phyloP scores from a whole-genome alignment of 805 yeast genomes.

The Ogataea chonburiensis region DNA sequence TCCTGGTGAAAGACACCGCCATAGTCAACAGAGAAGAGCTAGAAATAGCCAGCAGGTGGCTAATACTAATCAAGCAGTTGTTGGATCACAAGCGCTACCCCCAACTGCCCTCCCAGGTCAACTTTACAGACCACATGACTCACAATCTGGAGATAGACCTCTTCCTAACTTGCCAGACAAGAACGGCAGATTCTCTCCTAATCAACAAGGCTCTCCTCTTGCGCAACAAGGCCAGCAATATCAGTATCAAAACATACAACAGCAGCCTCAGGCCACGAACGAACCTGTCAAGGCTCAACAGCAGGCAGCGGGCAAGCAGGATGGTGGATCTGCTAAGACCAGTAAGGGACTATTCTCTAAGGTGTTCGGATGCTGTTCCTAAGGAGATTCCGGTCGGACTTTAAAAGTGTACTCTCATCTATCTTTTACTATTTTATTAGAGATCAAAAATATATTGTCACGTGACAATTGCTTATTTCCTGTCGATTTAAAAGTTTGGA shows the following conservation, averaged over 20 bases:
- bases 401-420: constrained; percentile 4
- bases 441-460: constrained; percentile 4
- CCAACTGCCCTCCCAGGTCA: constrained; percentile 17
- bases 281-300: constrained; percentile 20
- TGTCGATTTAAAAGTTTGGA: not conserved
- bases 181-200: constrained; percentile 26
- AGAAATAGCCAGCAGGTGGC: constrained; percentile 30
- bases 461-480: constrained; percentile 4
- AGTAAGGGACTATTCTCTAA: constrained; percentile 30
- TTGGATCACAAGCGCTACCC: constrained; percentile 16
- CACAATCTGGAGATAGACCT: constrained; percentile 31
- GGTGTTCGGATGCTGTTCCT: constrained; percentile 24
- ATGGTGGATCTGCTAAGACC: constrained; percentile 21
- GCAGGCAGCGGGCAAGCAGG: constrained; percentile 16
- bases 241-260: constrained; percentile 19
- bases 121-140: constrained; percentile 21
- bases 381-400: constrained; percentile 1
- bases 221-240: constrained; percentile 17
- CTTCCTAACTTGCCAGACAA: constrained; percentile 35
- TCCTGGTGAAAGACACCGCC: constrained; percentile 52
- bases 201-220: constrained; percentile 16
- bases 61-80: constrained; percentile 17
- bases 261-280: constrained; percentile 25
- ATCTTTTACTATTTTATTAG: constrained; percentile 5
- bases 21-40: constrained; percentile 37